phyloP scores from a whole-genome alignment of 768 basidiomycete species.

The Pleurotus sapidus region DNA sequence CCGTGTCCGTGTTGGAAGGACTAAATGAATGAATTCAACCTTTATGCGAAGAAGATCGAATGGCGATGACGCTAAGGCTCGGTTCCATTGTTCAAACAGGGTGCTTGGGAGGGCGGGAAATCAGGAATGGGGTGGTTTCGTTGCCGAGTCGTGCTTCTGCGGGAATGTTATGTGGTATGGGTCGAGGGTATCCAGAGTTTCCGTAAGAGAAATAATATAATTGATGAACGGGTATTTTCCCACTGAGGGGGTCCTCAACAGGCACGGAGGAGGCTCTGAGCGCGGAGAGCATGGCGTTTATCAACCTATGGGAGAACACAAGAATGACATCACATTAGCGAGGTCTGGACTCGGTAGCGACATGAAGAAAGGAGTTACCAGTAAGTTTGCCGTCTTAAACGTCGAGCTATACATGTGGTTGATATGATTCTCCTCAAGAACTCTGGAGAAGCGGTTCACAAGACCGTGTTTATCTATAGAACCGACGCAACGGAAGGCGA shows the following conservation, averaged over 20 bases:
- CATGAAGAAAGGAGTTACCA: conserved; percentile 39
- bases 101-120: too few relatives aligned
- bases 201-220: too few relatives aligned
- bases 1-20: too few relatives aligned
- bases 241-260: conserved; percentile 34
- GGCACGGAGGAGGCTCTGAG: conserved; percentile 53
- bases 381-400: conserved; percentile 78
- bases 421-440: conserved; percentile 69
- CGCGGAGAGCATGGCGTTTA: conserved; percentile 53
- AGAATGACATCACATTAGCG: conserved; percentile 2
- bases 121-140: too few relatives aligned
- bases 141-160: too few relatives aligned
- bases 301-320: conserved; percentile 40
- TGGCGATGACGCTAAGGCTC: too few relatives aligned
- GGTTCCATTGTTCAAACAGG: too few relatives aligned
- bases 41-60: too few relatives aligned
- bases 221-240: background rate
- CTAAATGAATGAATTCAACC: too few relatives aligned
- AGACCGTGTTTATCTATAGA: conserved; percentile 70
- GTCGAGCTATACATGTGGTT: conserved; percentile 86
- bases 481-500: conserved; percentile 6
- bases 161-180: too few relatives aligned
- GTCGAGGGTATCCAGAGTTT: too few relatives aligned
- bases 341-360: background rate
- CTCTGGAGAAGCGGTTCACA: conserved; percentile 71